Evolutionary conservation across 176 grass and related monocot genomes (phyloP).

Genomic region (Raddia distichophylla): DNA sequence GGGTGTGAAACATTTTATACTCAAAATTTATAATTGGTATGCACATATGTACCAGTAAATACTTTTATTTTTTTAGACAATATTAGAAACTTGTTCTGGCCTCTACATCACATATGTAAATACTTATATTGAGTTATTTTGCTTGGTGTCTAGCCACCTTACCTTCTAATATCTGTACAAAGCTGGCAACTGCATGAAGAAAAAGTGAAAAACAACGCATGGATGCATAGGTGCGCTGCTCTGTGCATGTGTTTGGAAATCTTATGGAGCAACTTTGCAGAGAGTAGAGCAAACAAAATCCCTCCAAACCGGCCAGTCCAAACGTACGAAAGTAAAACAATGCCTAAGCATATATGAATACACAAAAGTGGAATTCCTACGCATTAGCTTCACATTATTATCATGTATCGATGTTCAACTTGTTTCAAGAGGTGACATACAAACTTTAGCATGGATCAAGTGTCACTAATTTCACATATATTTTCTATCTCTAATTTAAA

Average conservation of each 20-base stretch:
- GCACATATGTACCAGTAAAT: no score
- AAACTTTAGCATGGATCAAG: background rate
- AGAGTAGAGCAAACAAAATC: background rate
- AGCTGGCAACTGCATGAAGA: no score
- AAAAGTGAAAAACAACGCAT: no score
- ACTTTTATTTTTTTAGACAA: no score
- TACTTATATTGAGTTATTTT: background rate
- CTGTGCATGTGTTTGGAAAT: background rate
- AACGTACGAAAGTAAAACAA: background rate
- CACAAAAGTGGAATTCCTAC: background rate
- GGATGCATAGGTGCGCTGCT: no score
- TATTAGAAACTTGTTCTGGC: no score
- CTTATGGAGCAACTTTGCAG: background rate
- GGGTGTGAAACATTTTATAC: background rate
- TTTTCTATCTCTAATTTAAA: background rate
- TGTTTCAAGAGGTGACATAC: background rate
- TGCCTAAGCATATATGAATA: no score
- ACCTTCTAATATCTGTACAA: background rate
- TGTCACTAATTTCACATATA: background rate
- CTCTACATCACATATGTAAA: no score
- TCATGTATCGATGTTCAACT: background rate
- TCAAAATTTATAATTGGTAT: background rate
- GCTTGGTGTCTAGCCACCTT: background rate
- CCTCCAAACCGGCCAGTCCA: background rate
- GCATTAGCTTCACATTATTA: background rate